Evolutionary conservation across 2,329 filamentous ascomycete species (phyloP).

Genomic region (Neoascochyta sp.): DNA sequence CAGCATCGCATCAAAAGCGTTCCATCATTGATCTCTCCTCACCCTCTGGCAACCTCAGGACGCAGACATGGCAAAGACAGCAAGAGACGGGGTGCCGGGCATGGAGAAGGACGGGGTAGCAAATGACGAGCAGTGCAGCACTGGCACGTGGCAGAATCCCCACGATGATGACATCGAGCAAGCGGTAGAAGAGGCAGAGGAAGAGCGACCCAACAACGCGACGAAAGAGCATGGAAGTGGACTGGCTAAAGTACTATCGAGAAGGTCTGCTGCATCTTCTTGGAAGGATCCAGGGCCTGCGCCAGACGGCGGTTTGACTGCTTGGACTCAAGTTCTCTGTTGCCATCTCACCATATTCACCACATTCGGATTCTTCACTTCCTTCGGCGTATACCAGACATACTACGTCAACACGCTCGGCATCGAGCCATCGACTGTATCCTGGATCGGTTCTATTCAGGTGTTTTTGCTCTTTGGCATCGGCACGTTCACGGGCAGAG

Average conservation of each 20-base stretch:
- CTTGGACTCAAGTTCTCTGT: conserved; percentile 54
- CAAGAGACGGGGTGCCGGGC: too few species aligned
- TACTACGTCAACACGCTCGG: conserved; percentile 47
- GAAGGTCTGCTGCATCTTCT: conserved; percentile 21
- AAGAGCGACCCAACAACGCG: conserved; percentile 2
- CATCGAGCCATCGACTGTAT: conserved; percentile 33
- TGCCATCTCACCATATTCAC: conserved; percentile 54
- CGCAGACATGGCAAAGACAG: too few species aligned
- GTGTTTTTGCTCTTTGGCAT: conserved; percentile 32
- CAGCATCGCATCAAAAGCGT: too few species aligned
- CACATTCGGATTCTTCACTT: conserved; percentile 53
- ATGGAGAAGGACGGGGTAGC: conserved; percentile 1
- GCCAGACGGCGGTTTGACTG: conserved; percentile 50
- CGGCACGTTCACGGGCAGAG: conserved; percentile 28
- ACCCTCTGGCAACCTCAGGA: too few species aligned
- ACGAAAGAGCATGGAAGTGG: conserved; percentile 1
- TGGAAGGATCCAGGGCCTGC: conserved; percentile 26
- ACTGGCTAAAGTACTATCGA: conserved; percentile 18
- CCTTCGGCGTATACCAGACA: conserved; percentile 56
- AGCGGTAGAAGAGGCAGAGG: conserved; percentile 5
- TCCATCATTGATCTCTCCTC: too few species aligned
- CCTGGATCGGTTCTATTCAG: conserved; percentile 34
- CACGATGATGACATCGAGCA: conserved; percentile 16
- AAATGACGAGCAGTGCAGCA: background rate
- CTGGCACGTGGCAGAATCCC: conserved; percentile 10